These are phyloP conservation scores for Monotropa hypopitys DNA, from an alignment of 179 eudicot species.

Conservation along the genomic window DNA sequence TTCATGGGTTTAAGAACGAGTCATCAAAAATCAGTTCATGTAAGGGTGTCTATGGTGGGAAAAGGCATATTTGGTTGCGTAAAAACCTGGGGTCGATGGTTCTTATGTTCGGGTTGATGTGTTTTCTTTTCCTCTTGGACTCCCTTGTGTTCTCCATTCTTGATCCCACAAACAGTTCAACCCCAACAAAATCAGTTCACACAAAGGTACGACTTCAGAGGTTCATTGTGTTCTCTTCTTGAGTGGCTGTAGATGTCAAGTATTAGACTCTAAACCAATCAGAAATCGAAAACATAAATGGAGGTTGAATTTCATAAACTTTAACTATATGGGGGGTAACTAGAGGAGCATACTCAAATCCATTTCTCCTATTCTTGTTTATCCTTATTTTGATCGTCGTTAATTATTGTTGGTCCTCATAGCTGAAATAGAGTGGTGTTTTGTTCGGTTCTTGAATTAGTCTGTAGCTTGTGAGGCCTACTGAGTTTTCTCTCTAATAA, in stretches of 20 bases:
- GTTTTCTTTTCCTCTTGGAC: constrained; percentile 52
- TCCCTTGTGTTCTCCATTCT: constrained; percentile 44
- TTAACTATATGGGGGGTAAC: not conserved
- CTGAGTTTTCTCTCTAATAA: not conserved
- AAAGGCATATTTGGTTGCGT: constrained; percentile 40
- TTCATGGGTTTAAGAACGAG: constrained; percentile 34
- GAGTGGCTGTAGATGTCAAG: not conserved
- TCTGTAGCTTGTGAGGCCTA: not conserved
- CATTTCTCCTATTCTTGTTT: not conserved
- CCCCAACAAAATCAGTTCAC: constrained; percentile 8
- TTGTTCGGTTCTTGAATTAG: not conserved
- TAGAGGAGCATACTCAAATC: not conserved
- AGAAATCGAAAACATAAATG: not conserved
- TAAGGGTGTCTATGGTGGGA: constrained; percentile 41
- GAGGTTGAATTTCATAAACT: not conserved
- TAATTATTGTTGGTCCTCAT: not conserved
- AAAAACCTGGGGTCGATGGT: constrained; percentile 35
- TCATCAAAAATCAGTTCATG: constrained; percentile 19
- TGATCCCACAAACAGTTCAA: constrained; percentile 26
- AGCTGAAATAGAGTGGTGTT: not conserved
- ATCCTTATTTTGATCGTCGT: not conserved
- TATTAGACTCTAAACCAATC: not conserved
- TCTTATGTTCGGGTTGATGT: constrained; percentile 38
- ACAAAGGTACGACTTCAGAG: constrained; percentile 29
- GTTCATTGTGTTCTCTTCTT: not conserved